phyloP scores from a whole-genome alignment of 257 asterid species.

The Ballota nigra region DNA sequence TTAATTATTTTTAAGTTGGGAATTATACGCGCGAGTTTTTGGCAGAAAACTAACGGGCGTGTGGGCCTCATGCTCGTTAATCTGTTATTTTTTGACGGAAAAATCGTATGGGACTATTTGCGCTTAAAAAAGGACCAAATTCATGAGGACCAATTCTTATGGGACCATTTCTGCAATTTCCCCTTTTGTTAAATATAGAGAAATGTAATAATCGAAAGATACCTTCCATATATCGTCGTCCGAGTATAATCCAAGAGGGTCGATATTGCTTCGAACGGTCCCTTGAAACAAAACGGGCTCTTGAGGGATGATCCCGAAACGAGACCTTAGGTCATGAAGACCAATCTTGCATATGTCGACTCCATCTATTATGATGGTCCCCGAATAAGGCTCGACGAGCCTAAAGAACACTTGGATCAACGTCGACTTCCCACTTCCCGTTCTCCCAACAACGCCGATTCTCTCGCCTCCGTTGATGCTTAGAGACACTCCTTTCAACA shows the following conservation, averaged over 20 bases:
- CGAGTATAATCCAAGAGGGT: slow-evolving; percentile 58
- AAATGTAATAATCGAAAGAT: neutral
- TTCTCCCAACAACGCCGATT: slow-evolving; percentile 77
- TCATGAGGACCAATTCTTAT: too few species aligned
- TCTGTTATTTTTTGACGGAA: too few species aligned
- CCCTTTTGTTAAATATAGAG: too few species aligned
- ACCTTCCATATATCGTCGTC: slow-evolving; percentile 91
- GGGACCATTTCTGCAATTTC: too few species aligned
- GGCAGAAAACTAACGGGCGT: too few species aligned
- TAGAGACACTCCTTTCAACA: slow-evolving; percentile 58
- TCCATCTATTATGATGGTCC: slow-evolving; percentile 61
- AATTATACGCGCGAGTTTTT: too few species aligned
- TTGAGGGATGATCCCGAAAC: slow-evolving; percentile 84
- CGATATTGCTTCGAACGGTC: slow-evolving; percentile 67
- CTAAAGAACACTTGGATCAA: slow-evolving; percentile 70
- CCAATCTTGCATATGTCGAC: slow-evolving; percentile 58
- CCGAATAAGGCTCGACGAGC: slow-evolving; percentile 64
- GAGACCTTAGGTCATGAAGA: slow-evolving; percentile 68
- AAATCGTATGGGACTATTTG: too few species aligned
- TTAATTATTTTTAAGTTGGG: too few species aligned
- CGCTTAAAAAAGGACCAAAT: too few species aligned
- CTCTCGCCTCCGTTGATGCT: slow-evolving; percentile 61
- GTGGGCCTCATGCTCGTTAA: too few species aligned
- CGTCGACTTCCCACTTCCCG: slow-evolving; percentile 83
- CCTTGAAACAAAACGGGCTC: slow-evolving; percentile 82